Conservation (phyloP, 768 basidiomycete species). For the Boletus reticulatus region DNA sequence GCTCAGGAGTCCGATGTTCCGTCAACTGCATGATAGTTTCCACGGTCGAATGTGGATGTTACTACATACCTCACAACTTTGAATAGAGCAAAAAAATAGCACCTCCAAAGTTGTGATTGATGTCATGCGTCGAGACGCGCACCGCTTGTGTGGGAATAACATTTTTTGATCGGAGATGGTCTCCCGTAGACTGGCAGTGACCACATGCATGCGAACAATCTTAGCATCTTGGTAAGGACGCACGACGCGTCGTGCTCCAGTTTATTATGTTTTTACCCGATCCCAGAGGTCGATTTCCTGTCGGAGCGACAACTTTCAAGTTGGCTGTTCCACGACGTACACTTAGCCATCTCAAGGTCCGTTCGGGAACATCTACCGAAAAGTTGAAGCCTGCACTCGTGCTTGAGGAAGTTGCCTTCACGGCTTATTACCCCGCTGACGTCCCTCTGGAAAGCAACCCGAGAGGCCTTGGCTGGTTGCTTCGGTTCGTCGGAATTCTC, state of each 20-base stretch:
- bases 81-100: too few species aligned
- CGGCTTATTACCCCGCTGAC: conserved; percentile 62
- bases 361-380: conserved; percentile 17
- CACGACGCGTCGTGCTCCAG: not conserved
- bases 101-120: too few species aligned
- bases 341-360: conserved; percentile 43
- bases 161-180: too few species aligned
- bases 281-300: conserved; percentile 47
- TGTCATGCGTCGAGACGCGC: too few species aligned
- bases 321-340: conserved; percentile 40
- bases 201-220: too few species aligned
- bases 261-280: conserved; percentile 39
- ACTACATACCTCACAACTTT: too few species aligned
- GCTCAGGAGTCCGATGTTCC: too few species aligned
- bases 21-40: too few species aligned
- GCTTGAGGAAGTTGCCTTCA: conserved; percentile 64
- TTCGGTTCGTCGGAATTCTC: conserved; percentile 41
- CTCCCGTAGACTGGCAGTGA: too few species aligned
- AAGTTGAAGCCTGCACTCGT: conserved; percentile 41
- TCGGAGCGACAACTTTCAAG: conserved; percentile 59
- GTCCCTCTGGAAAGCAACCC: conserved; percentile 22
- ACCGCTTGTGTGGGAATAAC: too few species aligned
- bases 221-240: not conserved
- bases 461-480: conserved; percentile 54
- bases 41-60: too few species aligned